phyloP scores from a whole-genome alignment of 495 filamentous ascomycete species.

The Penicillium coffeae region DNA sequence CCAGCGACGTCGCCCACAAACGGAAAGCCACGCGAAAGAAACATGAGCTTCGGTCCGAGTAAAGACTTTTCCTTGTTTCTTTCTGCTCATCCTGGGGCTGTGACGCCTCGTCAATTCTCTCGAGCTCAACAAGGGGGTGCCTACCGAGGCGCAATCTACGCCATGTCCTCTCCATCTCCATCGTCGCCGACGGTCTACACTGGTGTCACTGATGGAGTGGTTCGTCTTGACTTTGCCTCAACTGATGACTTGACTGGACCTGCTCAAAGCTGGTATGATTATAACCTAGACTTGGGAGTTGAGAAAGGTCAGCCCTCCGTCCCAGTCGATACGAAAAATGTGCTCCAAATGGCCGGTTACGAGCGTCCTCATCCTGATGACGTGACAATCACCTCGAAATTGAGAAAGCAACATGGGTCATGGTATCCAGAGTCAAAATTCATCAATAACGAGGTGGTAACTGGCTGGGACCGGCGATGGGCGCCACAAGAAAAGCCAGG shows the following conservation, averaged over 20 bases:
- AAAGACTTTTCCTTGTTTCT: slow-evolving; percentile 41
- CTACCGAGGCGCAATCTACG: slow-evolving; percentile 53
- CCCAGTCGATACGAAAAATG: slow-evolving; percentile 1
- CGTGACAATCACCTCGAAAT: slow-evolving; percentile 28
- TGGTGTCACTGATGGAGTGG: slow-evolving; percentile 49
- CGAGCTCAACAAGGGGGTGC: slow-evolving; percentile 13
- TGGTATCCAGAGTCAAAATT: slow-evolving; percentile 13
- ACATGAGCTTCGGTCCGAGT: slow-evolving; percentile 11
- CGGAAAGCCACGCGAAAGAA: background rate
- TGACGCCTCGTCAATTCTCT: slow-evolving; percentile 1
- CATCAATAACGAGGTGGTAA: slow-evolving; percentile 15
- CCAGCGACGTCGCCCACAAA: slow-evolving; percentile 2
- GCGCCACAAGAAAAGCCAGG: slow-evolving; percentile 24
- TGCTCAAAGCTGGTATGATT: slow-evolving; percentile 30
- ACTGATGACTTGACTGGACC: slow-evolving; percentile 40
- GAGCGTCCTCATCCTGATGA: slow-evolving; percentile 35
- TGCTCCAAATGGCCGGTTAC: slow-evolving; percentile 37
- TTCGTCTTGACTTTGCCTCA: slow-evolving; percentile 52
- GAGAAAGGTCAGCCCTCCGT: slow-evolving; percentile 4
- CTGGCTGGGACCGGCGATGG: slow-evolving; percentile 43
- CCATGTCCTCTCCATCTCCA: slow-evolving; percentile 54
- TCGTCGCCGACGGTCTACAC: slow-evolving; percentile 55
- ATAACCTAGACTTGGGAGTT: slow-evolving; percentile 20
- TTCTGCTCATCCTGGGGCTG: slow-evolving; percentile 20
- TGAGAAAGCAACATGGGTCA: slow-evolving; percentile 36